Evolutionary conservation across 2,329 filamentous ascomycete genomes (phyloP), one percentile per base, ranked within the genome.

Genomic region (Ophiostoma pallidulum): DNA sequence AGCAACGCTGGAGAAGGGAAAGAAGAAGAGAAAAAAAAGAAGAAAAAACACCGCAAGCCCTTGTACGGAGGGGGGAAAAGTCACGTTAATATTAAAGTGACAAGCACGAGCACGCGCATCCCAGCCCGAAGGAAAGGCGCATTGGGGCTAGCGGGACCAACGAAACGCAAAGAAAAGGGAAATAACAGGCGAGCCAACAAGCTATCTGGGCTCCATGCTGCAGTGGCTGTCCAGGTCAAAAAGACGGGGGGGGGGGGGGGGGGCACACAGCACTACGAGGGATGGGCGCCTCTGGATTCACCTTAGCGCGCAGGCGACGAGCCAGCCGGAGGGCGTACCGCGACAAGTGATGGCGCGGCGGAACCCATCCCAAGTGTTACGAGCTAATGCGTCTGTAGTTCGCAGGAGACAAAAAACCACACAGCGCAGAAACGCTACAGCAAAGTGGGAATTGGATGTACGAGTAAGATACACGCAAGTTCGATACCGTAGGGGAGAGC

Each of bases 311-410:
- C 32, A 38, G n/a, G 32, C 43, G 35, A 22, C 43, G 43, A 50
- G 44, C 50, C 50, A 52, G 44, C 50, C 44, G 50, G 50, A 52
- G 47, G 5, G 35, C 44, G 44, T 48, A 45, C 50, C 47, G 50
- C 31, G 36, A 35, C 33, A 45, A n/a, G 33, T 33, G 42, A 44
- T 35, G 38, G 38, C 26, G 41, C 45, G 39, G 32, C 45, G 38
- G 41, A 47, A 41, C 38, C 44, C 47, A 44, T 42, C n/a, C n/a
- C 37, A 43, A 9, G 40, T 28, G 41, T 29, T 33, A 24, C 20
- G 22, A 39, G 19, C 47, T 42, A 50, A 47, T 41, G 35, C 32
- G 31, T 41, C 41, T 29, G 33, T 48, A 44, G 35, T 18, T 29
- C 12, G 18, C 19, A 28, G 43, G 12, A 10, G 22, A 24, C 5